phyloP scores from a whole-genome alignment of 306 rosid species.

The Dryas octopetala region DNA sequence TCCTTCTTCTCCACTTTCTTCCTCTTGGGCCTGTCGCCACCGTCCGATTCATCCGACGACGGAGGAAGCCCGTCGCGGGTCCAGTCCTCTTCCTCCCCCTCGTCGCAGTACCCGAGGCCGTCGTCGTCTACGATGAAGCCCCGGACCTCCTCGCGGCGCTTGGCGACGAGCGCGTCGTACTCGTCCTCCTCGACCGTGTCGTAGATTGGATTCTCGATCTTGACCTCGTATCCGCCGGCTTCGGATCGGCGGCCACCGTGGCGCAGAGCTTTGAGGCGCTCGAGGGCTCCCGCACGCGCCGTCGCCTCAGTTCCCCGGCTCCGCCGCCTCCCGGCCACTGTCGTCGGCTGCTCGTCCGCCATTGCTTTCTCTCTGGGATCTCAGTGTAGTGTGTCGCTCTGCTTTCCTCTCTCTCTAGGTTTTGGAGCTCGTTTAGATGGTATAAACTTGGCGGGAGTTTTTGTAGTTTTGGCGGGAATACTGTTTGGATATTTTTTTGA shows the following conservation, averaged over 20 bases:
- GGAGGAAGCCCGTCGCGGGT: conserved; percentile 52
- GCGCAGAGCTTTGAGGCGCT: conserved; percentile 65
- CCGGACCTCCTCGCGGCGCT: conserved; percentile 68
- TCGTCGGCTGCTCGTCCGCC: conserved; percentile 57
- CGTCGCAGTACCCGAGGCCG: conserved; percentile 82
- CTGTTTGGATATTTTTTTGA: too few relatives aligned
- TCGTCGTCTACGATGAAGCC: conserved; percentile 81
- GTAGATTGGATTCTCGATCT: conserved; percentile 72
- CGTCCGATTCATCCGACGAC: conserved; percentile 73
- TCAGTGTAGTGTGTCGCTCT: background rate
- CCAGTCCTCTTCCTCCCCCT: conserved; percentile 98
- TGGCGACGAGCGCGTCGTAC: conserved; percentile 78
- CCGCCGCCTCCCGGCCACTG: conserved; percentile 49
- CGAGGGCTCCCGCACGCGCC: conserved; percentile 60
- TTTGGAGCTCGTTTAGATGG: background rate
- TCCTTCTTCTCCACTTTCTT: conserved; percentile 57
- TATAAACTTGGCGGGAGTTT: conserved; percentile 39
- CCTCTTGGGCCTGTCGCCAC: conserved; percentile 55
- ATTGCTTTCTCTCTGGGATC: conserved; percentile 30
- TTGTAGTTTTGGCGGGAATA: conserved; percentile 33
- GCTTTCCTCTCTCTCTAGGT: conserved; percentile 4
- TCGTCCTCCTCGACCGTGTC: conserved; percentile 77
- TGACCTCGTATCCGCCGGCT: conserved; percentile 53
- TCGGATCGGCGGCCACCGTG: conserved; percentile 71
- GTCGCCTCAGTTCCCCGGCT: conserved; percentile 52